Conservation (phyloP, 805 yeast species). For the Metschnikowia continentalis region DNA sequence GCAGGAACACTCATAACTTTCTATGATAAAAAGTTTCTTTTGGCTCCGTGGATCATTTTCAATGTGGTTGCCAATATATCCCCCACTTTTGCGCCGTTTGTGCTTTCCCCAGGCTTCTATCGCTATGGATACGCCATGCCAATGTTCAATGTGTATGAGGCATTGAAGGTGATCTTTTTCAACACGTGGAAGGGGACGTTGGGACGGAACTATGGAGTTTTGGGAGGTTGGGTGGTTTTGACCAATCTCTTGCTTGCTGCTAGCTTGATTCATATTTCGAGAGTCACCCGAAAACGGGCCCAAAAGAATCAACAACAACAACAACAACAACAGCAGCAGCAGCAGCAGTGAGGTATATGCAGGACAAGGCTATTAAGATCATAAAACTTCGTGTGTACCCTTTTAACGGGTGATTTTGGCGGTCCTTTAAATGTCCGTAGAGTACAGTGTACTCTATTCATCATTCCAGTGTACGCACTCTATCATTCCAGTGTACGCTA, state of each 20-base stretch:
- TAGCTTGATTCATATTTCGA: constrained; percentile 5
- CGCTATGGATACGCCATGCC: constrained; percentile 37
- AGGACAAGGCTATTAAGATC: too few relatives aligned
- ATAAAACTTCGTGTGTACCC: too few relatives aligned
- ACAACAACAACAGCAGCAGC: too few relatives aligned
- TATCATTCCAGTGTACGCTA: too few relatives aligned
- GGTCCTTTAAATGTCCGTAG: too few relatives aligned
- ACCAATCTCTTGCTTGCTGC: constrained; percentile 6
- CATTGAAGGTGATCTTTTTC: constrained; percentile 31
- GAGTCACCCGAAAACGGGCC: neutral
- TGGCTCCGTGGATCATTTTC: constrained; percentile 31
- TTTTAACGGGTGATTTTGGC: too few relatives aligned
- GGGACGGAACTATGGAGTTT: constrained; percentile 28
- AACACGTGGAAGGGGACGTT: constrained; percentile 31
- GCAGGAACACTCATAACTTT: constrained; percentile 20
- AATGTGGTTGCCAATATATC: constrained; percentile 27
- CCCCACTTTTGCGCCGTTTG: constrained; percentile 33
- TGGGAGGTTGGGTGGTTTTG: constrained; percentile 28
- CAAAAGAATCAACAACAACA: too few relatives aligned
- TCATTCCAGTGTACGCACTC: too few relatives aligned
- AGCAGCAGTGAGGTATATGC: too few relatives aligned
- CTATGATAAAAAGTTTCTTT: constrained; percentile 16
- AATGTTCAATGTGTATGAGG: constrained; percentile 30
- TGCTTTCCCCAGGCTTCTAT: constrained; percentile 27
- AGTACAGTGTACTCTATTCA: too few relatives aligned